Evolutionary conservation across 495 filamentous ascomycete species (phyloP).

Genomic region (Pyrenopolyporus hunteri): DNA sequence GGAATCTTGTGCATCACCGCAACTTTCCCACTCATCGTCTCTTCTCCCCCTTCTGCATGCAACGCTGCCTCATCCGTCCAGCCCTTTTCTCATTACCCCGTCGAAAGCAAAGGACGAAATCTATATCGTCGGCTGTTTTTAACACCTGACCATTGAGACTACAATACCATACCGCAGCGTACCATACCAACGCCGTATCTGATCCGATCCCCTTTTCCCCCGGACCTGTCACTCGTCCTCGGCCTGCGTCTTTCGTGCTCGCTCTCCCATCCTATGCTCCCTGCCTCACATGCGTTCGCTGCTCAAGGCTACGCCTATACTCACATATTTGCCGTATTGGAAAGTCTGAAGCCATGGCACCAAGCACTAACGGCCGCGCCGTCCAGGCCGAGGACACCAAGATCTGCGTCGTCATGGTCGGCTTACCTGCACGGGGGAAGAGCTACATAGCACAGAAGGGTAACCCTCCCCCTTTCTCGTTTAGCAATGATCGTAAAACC

Average conservation of each 20-base stretch:
- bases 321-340: conserved; percentile 10
- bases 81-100: too few species aligned
- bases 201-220: too few species aligned
- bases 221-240: conserved; percentile 2
- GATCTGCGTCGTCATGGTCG: conserved; percentile 99
- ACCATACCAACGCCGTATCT: too few species aligned
- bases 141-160: too few species aligned
- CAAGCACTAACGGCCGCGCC: conserved; percentile 54
- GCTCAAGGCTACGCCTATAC: conserved; percentile 1
- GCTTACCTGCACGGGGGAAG: conserved; percentile 92
- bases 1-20: conserved; percentile 40
- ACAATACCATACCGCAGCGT: too few species aligned
- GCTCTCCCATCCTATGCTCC: too few species aligned
- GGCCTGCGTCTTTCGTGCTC: conserved; percentile 15
- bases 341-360: conserved; percentile 49
- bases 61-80: conserved; percentile 1
- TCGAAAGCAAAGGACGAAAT: too few species aligned
- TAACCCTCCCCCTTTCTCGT: conserved; percentile 44
- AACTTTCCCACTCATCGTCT: conserved; percentile 27
- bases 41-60: conserved; percentile 28
- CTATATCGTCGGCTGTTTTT: too few species aligned
- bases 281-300: conserved; percentile 33
- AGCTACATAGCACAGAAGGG: conserved; percentile 97
- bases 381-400: conserved; percentile 88
- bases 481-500: conserved; percentile 3